Conservation (phyloP, 495 filamentous ascomycete species). For the Lasiosphaeriaceae sp. region DNA sequence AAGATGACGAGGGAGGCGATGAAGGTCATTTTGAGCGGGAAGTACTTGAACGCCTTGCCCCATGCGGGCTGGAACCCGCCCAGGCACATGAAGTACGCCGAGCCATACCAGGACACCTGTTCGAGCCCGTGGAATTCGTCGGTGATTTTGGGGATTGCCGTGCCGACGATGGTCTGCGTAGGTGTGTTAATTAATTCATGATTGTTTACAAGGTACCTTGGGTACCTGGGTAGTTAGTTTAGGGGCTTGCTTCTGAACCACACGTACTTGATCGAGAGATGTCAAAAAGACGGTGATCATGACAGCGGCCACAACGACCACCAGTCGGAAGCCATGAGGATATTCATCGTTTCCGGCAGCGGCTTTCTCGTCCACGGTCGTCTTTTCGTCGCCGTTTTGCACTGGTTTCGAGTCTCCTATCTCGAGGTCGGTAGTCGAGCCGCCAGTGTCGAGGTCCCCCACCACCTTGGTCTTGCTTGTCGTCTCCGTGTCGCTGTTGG, state of each 20-base stretch:
- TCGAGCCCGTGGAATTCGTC: constrained; percentile 39
- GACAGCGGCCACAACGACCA: neutral
- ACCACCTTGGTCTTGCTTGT: neutral
- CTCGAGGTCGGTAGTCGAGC: neutral
- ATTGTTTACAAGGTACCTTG: neutral
- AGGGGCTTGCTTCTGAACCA: neutral
- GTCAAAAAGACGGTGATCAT: neutral
- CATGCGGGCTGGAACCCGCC: constrained; percentile 28
- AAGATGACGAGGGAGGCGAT: constrained; percentile 40
- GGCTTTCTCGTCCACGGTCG: neutral
- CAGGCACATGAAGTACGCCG: constrained; percentile 28
- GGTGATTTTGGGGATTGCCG: constrained; percentile 38
- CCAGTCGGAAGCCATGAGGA: neutral
- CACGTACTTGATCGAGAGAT: neutral
- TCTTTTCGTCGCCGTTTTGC: neutral
- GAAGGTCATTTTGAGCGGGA: constrained; percentile 36
- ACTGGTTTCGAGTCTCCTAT: neutral
- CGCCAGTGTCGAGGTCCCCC: neutral
- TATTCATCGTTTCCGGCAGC: neutral
- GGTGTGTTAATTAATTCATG: neutral
- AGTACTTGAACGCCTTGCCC: constrained; percentile 30
- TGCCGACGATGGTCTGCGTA: constrained; percentile 40
- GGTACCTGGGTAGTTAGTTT: neutral
- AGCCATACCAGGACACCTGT: constrained; percentile 46
- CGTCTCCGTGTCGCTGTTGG: neutral